phyloP scores from a whole-genome alignment of 148 eudicot genomes.

The Rhododendron ovatum region DNA sequence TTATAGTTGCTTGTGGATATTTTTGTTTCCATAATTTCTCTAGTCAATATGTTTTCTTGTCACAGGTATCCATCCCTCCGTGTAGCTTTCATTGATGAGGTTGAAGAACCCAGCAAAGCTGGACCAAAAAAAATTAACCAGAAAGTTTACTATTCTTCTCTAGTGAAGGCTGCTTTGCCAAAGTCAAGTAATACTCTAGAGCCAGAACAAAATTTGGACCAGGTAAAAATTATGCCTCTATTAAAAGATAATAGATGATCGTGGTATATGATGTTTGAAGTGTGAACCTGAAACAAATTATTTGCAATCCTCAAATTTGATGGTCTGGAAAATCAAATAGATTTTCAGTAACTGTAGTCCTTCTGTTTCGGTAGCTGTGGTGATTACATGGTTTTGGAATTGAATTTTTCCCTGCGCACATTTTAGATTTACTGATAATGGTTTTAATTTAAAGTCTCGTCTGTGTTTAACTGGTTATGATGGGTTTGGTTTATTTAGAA shows the following conservation, averaged over 20 bases:
- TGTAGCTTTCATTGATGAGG: conserved; percentile 97
- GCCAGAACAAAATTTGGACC: conserved; percentile 76
- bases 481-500: neutral
- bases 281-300: neutral
- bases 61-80: conserved; percentile 93
- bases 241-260: neutral
- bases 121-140: conserved; percentile 47
- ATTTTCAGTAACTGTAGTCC: neutral
- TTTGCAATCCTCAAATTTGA: neutral
- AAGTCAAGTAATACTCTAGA: conserved; percentile 65
- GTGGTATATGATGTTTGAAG: neutral
- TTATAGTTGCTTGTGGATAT: neutral
- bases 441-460: neutral
- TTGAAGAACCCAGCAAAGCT: conserved; percentile 79
- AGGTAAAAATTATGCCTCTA: conserved; percentile 34
- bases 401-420: neutral
- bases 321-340: neutral
- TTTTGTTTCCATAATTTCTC: neutral
- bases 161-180: conserved; percentile 92
- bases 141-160: conserved; percentile 78
- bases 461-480: neutral
- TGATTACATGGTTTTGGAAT: too few relatives aligned
- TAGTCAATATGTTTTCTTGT: conserved; percentile 5
- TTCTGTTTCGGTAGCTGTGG: neutral
- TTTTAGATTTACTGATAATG: neutral